Percentiles rank a stretch among this genome's conserved stretches.
phyloP scores from a whole-genome alignment of 176 grass and related monocot species.

The Bonia amplexicaulis region DNA sequence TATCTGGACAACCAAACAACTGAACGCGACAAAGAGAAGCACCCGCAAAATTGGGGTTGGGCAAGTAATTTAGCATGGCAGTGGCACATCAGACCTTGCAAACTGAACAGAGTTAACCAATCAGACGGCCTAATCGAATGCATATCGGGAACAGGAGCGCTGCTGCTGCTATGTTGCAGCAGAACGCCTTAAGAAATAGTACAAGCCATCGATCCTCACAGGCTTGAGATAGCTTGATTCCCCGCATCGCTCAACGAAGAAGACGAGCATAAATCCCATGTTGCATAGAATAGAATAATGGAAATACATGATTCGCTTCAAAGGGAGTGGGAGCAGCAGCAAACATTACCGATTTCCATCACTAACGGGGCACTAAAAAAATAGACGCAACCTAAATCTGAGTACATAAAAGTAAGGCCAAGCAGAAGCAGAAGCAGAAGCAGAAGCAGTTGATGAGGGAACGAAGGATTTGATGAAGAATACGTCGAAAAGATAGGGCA shows the following conservation, averaged over 20 bases:
- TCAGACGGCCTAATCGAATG: too few species aligned
- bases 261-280: not conserved
- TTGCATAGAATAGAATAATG: not conserved
- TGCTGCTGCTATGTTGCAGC: too few species aligned
- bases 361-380: not conserved
- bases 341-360: not conserved
- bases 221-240: too few species aligned
- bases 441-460: not conserved
- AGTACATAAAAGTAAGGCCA: not conserved
- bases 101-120: not conserved
- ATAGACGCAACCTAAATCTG: not conserved
- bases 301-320: not conserved
- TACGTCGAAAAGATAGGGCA: not conserved
- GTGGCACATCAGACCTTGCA: not conserved
- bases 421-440: too few species aligned
- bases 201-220: not conserved
- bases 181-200: too few species aligned
- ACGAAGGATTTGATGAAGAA: not conserved
- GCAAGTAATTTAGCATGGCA: not conserved
- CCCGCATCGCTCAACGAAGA: not conserved
- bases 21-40: not conserved
- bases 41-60: not conserved
- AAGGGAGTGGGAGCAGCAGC: not conserved
- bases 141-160: too few species aligned
- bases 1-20: not conserved